These are phyloP conservation scores for Solanum chiquidenum DNA, from an alignment of 257 asterid genomes.

Conservation along the genomic window DNA sequence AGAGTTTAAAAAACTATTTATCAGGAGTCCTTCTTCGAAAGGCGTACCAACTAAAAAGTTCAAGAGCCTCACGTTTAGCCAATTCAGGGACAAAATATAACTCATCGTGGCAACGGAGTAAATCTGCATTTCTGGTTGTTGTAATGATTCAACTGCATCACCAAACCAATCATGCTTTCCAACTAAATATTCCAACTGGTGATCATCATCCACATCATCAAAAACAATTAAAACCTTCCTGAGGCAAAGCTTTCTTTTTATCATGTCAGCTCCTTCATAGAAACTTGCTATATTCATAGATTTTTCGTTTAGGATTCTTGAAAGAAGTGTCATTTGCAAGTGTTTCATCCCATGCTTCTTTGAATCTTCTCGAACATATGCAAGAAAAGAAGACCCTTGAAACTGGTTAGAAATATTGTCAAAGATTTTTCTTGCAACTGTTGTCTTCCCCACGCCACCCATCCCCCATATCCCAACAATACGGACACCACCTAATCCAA, in stretches of 20 bases:
- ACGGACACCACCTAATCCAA: neutral
- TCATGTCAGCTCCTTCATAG: neutral
- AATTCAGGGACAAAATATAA: neutral
- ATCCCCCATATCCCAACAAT: neutral
- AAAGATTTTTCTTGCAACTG: neutral
- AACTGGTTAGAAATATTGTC: neutral
- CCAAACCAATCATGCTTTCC: neutral
- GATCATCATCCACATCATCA: neutral
- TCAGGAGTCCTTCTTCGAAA: neutral
- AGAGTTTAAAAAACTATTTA: neutral
- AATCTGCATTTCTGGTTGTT: neutral
- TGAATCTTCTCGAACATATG: neutral
- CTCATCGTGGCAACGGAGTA: neutral
- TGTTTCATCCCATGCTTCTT: neutral
- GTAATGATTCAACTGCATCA: neutral
- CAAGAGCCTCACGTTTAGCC: neutral
- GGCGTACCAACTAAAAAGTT: neutral
- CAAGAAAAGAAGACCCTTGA: neutral
- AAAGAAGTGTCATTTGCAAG: neutral
- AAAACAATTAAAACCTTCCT: neutral
- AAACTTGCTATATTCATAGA: neutral
- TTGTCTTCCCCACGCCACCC: conserved; percentile 1
- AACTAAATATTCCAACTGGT: neutral
- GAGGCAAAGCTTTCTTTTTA: neutral
- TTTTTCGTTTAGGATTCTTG: neutral